Base-by-base conservation (phyloP, 495 filamentous ascomycete species). In the Chaetomidium leptoderma region DNA sequence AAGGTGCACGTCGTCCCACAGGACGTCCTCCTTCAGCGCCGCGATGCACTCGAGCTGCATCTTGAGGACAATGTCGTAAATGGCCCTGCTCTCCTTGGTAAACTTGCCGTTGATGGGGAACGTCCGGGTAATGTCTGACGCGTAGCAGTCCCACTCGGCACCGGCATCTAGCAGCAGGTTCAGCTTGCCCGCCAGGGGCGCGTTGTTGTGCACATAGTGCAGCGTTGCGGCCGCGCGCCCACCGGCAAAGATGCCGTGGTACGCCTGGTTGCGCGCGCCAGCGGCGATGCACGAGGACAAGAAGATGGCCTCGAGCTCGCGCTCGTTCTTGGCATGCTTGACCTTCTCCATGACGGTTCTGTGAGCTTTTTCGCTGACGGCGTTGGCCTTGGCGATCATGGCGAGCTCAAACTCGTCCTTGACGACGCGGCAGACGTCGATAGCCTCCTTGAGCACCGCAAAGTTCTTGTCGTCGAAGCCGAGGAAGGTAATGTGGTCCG, bases 361-460 rank as follows among this genome's bases (percentile, higher is more conserved):
- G 72, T 96, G 91, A 0, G 86, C 92, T 32, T 78, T 76, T n/a
- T 83, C 78, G 52, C 86, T 89, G 63, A 96, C 85, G 53, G 81
- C 76, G 74, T 96, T 96, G 35, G 92, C 92, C 66, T 89, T 88
- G 54, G 81, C 79, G 61, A 95, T 81, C 58, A 96, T 78, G 26
- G 89, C 89, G 48, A 96, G 76, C 72, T 97, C 92, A 67, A 88
- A 95, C 24, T 78, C 82, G 66, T 91, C 86, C 74, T 97, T 97
- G 61, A 89, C 75, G 4, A 90, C 89, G 29, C 92, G 85, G 55
- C 75, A 80, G 53, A 82, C 83, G 59, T 92, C 90, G 64, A 96
- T 91, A 44, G 88, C 88, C 44, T 78, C 75, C 61, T 91, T 89
- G 48, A 95, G 72, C 7, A 82, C 56, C 14, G 70, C 61, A 53